Evolutionary conservation across 495 filamentous ascomycete genomes (phyloP), one percentile per base, ranked within the genome.

Genomic region (Podospora didyma): DNA sequence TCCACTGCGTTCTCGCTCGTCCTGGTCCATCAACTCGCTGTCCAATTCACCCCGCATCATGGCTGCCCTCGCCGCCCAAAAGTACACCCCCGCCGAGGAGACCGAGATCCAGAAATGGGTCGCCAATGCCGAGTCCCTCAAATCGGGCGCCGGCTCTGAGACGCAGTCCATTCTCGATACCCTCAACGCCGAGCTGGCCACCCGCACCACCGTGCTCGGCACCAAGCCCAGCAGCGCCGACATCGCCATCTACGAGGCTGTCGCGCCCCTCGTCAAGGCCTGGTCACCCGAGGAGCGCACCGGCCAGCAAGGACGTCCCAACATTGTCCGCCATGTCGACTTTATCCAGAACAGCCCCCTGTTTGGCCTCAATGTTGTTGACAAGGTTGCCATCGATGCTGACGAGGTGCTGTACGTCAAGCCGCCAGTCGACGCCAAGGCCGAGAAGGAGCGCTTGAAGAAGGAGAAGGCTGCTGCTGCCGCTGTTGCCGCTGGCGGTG

Each of bases 181-280:
- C 34, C 79, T 98, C 55, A 96, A 97, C 74, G 79, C 82, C 51
- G 89, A 96, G 73, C 85, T 98, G 44, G 86, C 90, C 24, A 88
- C 86, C 53, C 89, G 91, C 57, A 94, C 92, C 54, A 97, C 93
- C 16, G 75, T 96, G 46, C 85, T 97, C 14, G 93, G 93, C 59
- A 82, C 83, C 69, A 97, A 96, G 77, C 89, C 92, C 46, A 94
- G 89, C 52, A 82, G 91, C 67, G 94, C 92, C 53, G 94, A 98
- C 66, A 75, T 96, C 50, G 89, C 89, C 54, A 79, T 92, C 52
- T 98, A 96, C 75, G 80, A 90, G 61, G 78, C 88, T 42, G 75
- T 96, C 19, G 89, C 87, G 20, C 88, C 92, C 19, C 61, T 86
- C 3, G 89, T 97, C 53, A 82, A 85, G 65, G 79, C 80, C 56